A percentile compares a stretch with the other conserved stretches of the same genome.
These are phyloP conservation scores for Silene vulgaris DNA, from an alignment of 179 eudicot species.

Conservation along the genomic window DNA sequence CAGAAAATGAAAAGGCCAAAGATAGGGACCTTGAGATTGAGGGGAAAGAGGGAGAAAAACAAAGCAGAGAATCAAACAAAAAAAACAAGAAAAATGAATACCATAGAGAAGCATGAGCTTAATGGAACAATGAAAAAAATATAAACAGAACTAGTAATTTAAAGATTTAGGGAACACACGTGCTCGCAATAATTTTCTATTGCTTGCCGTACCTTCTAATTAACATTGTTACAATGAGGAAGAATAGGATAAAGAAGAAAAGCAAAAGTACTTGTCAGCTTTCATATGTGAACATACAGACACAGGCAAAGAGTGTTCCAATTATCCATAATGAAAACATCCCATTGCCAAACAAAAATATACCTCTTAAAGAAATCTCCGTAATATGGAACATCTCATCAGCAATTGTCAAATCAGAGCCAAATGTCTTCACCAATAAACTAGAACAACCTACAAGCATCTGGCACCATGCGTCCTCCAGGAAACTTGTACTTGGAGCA, in stretches of 20 bases:
- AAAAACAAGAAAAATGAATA: background rate
- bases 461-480: constrained; percentile 51
- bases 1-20: background rate
- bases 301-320: background rate
- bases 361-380: constrained; percentile 52
- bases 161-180: too few relatives aligned
- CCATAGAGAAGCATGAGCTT: background rate
- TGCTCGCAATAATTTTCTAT: too few relatives aligned
- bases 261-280: background rate
- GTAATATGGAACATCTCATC: constrained; percentile 31
- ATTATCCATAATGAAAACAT: background rate
- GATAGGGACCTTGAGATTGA: background rate
- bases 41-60: background rate
- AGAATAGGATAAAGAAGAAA: background rate
- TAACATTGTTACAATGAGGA: background rate
- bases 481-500: constrained; percentile 26
- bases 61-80: background rate
- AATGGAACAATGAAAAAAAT: background rate
- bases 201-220: background rate
- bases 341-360: constrained; percentile 15
- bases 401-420: constrained; percentile 33
- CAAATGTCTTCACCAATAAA: constrained; percentile 40
- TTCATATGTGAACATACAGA: background rate
- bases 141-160: background rate
- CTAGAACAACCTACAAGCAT: constrained; percentile 43